A percentile compares a stretch with the other conserved stretches of the same genome.
Evolutionary conservation across 192 early-diverging fungal species (phyloP).

Genomic region (Backusella tuberculispora): DNA sequence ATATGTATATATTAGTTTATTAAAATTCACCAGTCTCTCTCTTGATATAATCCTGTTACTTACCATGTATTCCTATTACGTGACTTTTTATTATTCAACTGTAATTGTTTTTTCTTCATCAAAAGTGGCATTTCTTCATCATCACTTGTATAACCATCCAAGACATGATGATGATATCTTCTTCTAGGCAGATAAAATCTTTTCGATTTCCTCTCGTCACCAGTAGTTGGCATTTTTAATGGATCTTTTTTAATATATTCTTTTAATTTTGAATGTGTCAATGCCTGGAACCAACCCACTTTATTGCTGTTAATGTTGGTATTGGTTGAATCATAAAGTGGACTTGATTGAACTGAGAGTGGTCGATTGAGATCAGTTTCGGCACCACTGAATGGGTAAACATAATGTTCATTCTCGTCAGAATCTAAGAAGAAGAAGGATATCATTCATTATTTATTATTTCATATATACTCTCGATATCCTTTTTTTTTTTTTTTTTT

Average conservation of each 20-base stretch:
- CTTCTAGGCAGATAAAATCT: neutral
- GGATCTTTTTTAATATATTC: neutral
- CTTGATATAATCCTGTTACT: neutral
- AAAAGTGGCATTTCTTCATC: slow-evolving; percentile 37
- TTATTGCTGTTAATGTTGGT: slow-evolving; percentile 1
- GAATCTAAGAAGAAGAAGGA: slow-evolving; percentile 33
- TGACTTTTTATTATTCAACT: neutral
- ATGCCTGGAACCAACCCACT: slow-evolving; percentile 5
- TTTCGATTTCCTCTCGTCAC: neutral
- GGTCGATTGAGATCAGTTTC: slow-evolving; percentile 14
- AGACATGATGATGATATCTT: neutral
- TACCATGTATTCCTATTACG: slow-evolving; percentile 27
- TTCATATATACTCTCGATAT: too few species aligned
- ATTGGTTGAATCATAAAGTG: neutral
- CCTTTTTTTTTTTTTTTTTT: too few species aligned
- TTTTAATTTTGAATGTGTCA: slow-evolving; percentile 4
- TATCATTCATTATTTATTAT: too few species aligned
- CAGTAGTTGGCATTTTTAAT: neutral
- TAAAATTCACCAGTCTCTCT: neutral
- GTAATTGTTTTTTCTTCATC: neutral
- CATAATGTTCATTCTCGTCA: slow-evolving; percentile 44
- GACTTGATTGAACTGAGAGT: slow-evolving; percentile 24
- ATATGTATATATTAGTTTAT: neutral
- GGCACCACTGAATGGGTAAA: slow-evolving; percentile 38
- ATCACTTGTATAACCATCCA: slow-evolving; percentile 41